phyloP scores from a whole-genome alignment of 2,329 filamentous ascomycete species.

The Aspergillus pseudoterreus region DNA sequence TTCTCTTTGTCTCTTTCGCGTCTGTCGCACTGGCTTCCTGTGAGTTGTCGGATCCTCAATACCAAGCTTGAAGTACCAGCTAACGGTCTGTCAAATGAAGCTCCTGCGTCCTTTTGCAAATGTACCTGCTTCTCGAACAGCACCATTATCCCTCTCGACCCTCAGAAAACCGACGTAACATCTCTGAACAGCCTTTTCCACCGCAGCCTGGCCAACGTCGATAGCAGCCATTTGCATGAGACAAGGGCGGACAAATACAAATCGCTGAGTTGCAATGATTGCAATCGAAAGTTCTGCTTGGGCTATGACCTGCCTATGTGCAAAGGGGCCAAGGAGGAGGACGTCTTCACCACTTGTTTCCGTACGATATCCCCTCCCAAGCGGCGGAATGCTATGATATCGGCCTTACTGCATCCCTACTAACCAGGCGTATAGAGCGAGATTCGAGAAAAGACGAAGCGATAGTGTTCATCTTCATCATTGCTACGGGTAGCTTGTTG shows the following conservation, averaged over 20 bases:
- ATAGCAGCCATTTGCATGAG: conserved; percentile 12
- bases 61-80: not conserved
- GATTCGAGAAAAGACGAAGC: conserved; percentile 66
- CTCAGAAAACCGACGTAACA: conserved; percentile 24
- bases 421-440: conserved; percentile 44
- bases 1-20: conserved; percentile 23
- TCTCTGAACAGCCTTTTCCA: conserved; percentile 19
- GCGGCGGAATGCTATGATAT: too few relatives aligned
- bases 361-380: conserved; percentile 38
- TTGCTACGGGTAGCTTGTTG: conserved; percentile 59
- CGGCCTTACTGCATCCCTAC: conserved; percentile 23
- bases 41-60: conserved; percentile 20
- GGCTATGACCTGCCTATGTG: conserved; percentile 61
- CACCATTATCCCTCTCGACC: conserved; percentile 63
- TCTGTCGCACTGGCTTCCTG: conserved; percentile 33
- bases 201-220: conserved; percentile 12
- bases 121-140: conserved; percentile 66
- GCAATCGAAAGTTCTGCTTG: conserved; percentile 64
- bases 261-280: conserved; percentile 59
- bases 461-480: conserved; percentile 64
- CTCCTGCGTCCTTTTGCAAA: conserved; percentile 64
- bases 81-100: conserved; percentile 16
- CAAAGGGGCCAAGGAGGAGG: conserved; percentile 58
- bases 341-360: conserved; percentile 64
- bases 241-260: conserved; percentile 35